Base-by-base conservation (phyloP, 139 green algal genomes). In the Chlorella sp. region DNA sequence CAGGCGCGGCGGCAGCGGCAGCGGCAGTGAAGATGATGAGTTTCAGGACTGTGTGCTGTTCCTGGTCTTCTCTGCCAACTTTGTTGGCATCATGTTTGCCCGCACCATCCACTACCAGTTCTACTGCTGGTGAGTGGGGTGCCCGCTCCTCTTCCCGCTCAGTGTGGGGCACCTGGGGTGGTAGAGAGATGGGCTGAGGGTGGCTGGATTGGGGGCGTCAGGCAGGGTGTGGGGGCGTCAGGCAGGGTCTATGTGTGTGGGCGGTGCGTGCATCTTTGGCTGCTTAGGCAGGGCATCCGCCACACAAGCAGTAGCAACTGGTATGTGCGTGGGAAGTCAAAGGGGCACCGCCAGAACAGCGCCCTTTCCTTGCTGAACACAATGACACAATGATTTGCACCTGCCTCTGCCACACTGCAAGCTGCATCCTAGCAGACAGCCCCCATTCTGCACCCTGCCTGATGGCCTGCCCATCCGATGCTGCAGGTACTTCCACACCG, bases 71-170 rank as follows among this genome's bases (percentile, higher is more conserved):
- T 92, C 85, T 16, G 91, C 93, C 19, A 98, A 98, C 89, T 94
- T 98, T 40, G 92, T 96, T 0, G 97, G 97, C 78, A 95, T 98
- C 26, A 64, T 96, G 16, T 97, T 40, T 81, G 93, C 97, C 0
- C 93, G 97, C 14, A 95, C 93, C 28, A 89, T 98, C 83, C 97
- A 98, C 91, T 98, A 97, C 90, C 97, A 98, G 85, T 98, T 98
- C 89, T 98, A 97, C 88, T 94, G 85, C 64, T 98, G 96, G 96
- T 98, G 95, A 71, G 95, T 88, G 61, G 36, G 40, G 79, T 21
- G 40, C 40, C 34, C 26, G 3, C 28, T 60, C 40, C 21, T 77
- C n/a, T 26, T 40, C 75, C 26, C 15, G 24, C 22, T 22, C 18
- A 32, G 7, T 81, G 24, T 81, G 75, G 75, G n/a, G n/a, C 26